Evolutionary conservation across 495 filamentous ascomycete genomes (phyloP), one percentile per base, ranked within the genome.

Genomic region (Astrocystis sublimbata): DNA sequence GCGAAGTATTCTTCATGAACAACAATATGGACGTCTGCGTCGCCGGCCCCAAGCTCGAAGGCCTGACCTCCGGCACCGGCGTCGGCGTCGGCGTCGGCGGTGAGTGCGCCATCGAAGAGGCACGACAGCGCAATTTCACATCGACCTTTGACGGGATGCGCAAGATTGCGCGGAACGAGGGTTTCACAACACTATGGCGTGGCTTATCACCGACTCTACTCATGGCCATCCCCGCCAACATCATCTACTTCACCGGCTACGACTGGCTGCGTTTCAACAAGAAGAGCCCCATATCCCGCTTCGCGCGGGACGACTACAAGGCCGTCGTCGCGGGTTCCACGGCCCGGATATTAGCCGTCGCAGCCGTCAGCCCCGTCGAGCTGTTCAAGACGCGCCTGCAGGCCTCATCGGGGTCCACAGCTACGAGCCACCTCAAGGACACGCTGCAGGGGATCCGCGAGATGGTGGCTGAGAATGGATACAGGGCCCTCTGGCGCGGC

Each of bases 241-340:
- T 98, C 62, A 98, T 98, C 61, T 98, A 98, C 75, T 97, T 97
- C 68, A 93, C 94, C 33, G 94, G 93, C n/a, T 98, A 98, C 73
- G 94, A 98, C 68, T 94, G 90, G 86, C 76, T 98, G 61, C 88
- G 94, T 13, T 87, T 77, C 23, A 89, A 89, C 68, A 77, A 80
- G 1, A 72, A 74, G 38, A 92, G 88, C 56, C 92, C 91, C 0
- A 82, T 97, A 62, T 79, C 81, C 49, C 78, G 76, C 31, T 52
- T 78, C 26, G 68, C 91, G 4, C 76, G 81, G 10, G 89, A 91
- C 60, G 80, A 81, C 9, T 93, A 89, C 71, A 86, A 89, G 3
- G 92, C 94, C 1, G 81, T 98, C 3, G 78, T 90, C 9, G 93
- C 92, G 17, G 94, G 96, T 2, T 80, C 88, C 4, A 70, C 82